Conservation (phyloP, 345 rosid genomes). For the Gossypium raimondii region DNA sequence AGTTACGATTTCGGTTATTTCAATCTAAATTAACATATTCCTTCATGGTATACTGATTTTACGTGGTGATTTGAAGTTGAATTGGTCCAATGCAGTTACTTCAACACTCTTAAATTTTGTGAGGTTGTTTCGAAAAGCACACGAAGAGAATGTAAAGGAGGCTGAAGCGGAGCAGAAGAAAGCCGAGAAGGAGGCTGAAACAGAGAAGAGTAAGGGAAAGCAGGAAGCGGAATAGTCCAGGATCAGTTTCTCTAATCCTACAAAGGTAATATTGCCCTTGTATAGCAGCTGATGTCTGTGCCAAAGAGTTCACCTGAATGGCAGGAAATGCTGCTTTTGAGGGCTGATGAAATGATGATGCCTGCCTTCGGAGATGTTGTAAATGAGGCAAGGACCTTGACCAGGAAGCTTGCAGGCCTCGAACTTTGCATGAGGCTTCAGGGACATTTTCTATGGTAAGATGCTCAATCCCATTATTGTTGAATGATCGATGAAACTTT, state of each 20-base stretch:
- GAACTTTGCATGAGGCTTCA: conserved; percentile 8
- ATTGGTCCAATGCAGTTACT: conserved; percentile 54
- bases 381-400: conserved; percentile 12
- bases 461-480: conserved; percentile 6
- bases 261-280: conserved; percentile 19
- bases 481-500: background rate
- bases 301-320: conserved; percentile 10
- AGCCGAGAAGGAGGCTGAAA: conserved; percentile 85
- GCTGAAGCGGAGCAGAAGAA: conserved; percentile 85
- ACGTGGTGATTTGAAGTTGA: conserved; percentile 9
- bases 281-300: conserved; percentile 24
- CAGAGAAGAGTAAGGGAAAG: conserved; percentile 77
- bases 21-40: background rate
- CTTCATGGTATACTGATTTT: background rate
- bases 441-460: conserved; percentile 11
- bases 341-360: conserved; percentile 17
- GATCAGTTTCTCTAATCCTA: conserved; percentile 12
- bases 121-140: conserved; percentile 85
- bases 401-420: conserved; percentile 20
- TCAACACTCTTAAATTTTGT: conserved; percentile 82
- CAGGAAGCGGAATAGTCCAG: conserved; percentile 46
- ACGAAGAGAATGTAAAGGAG: conserved; percentile 86
- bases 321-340: conserved; percentile 18
- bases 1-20: background rate
- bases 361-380: conserved; percentile 21